phyloP scores from a whole-genome alignment of 768 basidiomycete genomes.

The Lentinula edodes region DNA sequence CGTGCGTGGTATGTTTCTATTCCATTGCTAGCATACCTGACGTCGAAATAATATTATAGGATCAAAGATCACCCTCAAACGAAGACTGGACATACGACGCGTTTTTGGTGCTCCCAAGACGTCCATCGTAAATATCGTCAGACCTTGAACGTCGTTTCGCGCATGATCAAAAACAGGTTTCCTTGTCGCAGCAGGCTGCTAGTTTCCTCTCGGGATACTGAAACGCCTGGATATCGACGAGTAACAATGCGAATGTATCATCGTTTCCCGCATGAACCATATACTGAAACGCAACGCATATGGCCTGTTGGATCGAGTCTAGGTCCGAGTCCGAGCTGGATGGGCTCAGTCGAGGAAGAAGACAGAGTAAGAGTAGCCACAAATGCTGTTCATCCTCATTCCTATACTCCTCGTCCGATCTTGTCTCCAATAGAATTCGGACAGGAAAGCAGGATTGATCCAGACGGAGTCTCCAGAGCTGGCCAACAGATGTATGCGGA shows the following conservation, averaged over 20 bases:
- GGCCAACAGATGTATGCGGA: not conserved
- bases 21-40: not conserved
- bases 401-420: not conserved
- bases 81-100: slow-evolving; percentile 43
- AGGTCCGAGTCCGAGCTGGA: not conserved
- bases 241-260: slow-evolving; percentile 29
- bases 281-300: slow-evolving; percentile 21
- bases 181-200: slow-evolving; percentile 41
- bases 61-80: slow-evolving; percentile 45
- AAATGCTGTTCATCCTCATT: not conserved
- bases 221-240: not conserved
- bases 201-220: slow-evolving; percentile 36
- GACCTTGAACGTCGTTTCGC: slow-evolving; percentile 26
- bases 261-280: slow-evolving; percentile 37
- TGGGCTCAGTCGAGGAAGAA: not conserved
- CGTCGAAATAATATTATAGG: slow-evolving; percentile 17
- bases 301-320: not conserved
- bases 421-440: not conserved
- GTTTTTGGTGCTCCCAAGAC: slow-evolving; percentile 49
- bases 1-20: slow-evolving; percentile 24
- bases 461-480: not conserved
- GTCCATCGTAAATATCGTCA: slow-evolving; percentile 29
- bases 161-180: slow-evolving; percentile 35
- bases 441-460: not conserved
- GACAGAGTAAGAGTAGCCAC: not conserved